phyloP scores from a whole-genome alignment of 208 protist species.

The Acanthamoeba lenticulata region DNA sequence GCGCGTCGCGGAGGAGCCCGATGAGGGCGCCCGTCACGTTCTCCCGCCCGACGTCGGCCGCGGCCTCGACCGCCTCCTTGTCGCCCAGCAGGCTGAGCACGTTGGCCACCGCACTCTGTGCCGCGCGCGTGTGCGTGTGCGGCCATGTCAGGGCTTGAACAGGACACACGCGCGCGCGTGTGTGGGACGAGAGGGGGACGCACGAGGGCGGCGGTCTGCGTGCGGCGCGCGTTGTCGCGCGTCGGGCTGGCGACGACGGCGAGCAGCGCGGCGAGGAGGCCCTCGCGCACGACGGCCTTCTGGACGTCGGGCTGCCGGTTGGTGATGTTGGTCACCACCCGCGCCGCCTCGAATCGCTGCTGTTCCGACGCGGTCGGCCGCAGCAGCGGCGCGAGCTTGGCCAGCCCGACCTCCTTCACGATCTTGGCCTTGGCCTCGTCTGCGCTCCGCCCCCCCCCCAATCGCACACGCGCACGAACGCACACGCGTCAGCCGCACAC shows the following conservation, averaged over 20 bases:
- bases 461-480: no score
- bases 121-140: not conserved
- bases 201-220: not conserved
- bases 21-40: not conserved
- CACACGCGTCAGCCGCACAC: no score
- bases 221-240: not conserved
- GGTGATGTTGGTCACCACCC: not conserved
- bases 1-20: not conserved
- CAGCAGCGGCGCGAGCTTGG: not conserved
- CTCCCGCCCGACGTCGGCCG: not conserved
- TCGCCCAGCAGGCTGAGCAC: not conserved
- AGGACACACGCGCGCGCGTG: not conserved
- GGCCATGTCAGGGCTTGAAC: no score
- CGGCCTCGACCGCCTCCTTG: not conserved
- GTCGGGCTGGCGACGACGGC: not conserved
- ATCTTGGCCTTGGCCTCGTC: not conserved
- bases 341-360: not conserved
- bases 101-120: not conserved
- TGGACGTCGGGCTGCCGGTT: not conserved
- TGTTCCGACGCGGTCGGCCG: not conserved
- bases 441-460: no score
- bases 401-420: not conserved
- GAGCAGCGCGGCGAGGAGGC: not conserved
- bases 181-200: not conserved
- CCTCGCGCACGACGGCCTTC: not conserved